These are phyloP conservation scores for Penicillium dipodomyicola DNA, from an alignment of 495 filamentous ascomycete species.

Conservation along the genomic window DNA sequence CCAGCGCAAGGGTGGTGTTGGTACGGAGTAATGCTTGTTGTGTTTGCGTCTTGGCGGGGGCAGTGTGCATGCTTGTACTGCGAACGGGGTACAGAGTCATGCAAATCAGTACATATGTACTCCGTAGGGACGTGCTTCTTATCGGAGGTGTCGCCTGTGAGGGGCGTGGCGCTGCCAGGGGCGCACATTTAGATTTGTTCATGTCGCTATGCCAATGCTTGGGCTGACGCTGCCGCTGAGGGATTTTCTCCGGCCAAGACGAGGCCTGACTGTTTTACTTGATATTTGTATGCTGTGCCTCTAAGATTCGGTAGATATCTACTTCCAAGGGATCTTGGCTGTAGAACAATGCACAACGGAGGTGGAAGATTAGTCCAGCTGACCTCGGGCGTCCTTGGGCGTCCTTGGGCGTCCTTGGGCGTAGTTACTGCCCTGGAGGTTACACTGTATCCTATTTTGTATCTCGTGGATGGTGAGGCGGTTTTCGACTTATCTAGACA, in stretches of 20 bases:
- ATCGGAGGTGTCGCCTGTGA: slow-evolving; percentile 2
- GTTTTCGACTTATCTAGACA: not conserved
- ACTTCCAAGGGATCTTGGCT: slow-evolving; percentile 9
- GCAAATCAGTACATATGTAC: slow-evolving; percentile 2
- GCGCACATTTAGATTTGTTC: not conserved
- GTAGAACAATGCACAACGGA: slow-evolving; percentile 1
- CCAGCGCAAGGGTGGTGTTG: slow-evolving; percentile 17
- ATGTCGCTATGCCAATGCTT: not conserved
- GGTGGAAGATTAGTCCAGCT: not conserved
- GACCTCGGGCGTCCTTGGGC: not conserved
- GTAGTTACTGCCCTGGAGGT: not conserved
- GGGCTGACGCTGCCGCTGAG: slow-evolving; percentile 1
- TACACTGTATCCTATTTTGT: slow-evolving; percentile 5
- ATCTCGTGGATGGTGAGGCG: not conserved
- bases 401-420: not conserved
- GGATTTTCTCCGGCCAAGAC: slow-evolving; percentile 7
- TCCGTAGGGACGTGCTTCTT: not conserved
- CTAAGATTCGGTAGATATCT: slow-evolving; percentile 4
- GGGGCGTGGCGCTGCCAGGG: slow-evolving; percentile 6
- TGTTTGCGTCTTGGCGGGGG: slow-evolving; percentile 22
- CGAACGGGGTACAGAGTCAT: not conserved
- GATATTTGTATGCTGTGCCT: not conserved
- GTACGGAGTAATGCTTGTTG: slow-evolving; percentile 8
- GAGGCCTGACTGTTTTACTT: not conserved
- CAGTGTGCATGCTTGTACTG: slow-evolving; percentile 13